These are phyloP conservation scores for Leishmania amazonensis DNA, from an alignment of 208 protist species.

Conservation along the genomic window DNA sequence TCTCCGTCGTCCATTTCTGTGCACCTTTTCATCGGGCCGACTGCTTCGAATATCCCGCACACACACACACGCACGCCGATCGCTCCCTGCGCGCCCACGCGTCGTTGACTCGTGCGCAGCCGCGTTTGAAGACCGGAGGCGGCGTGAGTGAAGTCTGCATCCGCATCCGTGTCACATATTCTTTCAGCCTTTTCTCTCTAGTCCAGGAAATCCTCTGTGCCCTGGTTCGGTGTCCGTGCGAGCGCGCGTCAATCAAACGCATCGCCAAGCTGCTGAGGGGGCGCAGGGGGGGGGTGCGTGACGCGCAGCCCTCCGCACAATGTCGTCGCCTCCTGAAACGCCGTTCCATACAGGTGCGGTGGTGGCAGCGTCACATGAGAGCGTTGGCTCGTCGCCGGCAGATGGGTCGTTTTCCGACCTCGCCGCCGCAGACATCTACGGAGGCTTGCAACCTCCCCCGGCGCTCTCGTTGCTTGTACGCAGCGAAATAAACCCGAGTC, in stretches of 20 bases:
- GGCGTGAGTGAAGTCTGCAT: not conserved
- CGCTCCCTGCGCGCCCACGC: not conserved
- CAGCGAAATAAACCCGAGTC: not conserved
- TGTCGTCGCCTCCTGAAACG: not conserved
- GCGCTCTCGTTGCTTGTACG: not conserved
- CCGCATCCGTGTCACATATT: not conserved
- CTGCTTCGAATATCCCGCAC: not conserved
- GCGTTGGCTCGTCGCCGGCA: not conserved
- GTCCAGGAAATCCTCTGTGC: no score
- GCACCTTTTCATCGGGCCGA: not conserved
- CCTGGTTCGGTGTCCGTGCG: not conserved
- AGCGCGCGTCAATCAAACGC: not conserved
- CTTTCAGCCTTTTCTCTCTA: not conserved
- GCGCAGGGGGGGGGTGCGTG: not conserved
- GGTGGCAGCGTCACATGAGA: not conserved
- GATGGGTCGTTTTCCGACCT: not conserved
- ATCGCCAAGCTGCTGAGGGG: not conserved
- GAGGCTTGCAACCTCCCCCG: not conserved
- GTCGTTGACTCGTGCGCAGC: not conserved
- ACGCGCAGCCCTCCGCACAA: not conserved
- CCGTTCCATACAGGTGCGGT: slow-evolving; percentile 6
- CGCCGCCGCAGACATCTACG: not conserved
- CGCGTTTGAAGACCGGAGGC: not conserved
- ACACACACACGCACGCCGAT: not conserved
- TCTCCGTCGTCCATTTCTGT: not conserved